Base-by-base conservation (phyloP, 2,329 filamentous ascomycete species). In the Huntiella moniliformis region DNA sequence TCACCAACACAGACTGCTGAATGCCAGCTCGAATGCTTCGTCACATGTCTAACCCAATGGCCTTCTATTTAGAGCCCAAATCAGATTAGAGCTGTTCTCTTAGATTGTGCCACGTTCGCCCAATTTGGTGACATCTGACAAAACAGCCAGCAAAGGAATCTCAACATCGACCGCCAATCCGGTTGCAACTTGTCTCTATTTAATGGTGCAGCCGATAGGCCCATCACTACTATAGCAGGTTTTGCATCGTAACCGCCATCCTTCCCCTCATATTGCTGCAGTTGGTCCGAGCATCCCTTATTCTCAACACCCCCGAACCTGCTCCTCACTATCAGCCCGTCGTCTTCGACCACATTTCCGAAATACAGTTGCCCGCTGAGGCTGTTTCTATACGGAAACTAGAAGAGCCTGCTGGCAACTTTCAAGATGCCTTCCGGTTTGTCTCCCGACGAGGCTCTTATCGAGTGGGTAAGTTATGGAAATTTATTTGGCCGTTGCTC, bases 381-480 rank as follows among this genome's bases (percentile, higher is more conserved):
- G 44, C 47, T 42, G 16, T 40, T 49, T 46, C 47, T 49, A 16
- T 22, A 28, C 35, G 8, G 40, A 11, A 17, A 32, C 35, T 11
- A 39, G 15, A 32, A 42, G 28, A 49, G 18, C 39, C 33, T 17
- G 22, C 13, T 34, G 44, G 44, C n/a, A 37, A n/a, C 35, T 36
- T 35, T 38, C 18, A 44, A 40, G 34, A 49, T 46, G 47, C 35
- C 47, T 37, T 39, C 47, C 13, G n/a, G 17, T 22, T 22, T 46
- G 36, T 44, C 44, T n/a, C 38, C 44, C 15, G 47, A 49, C 32
- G 47, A 49, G 44, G 47, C 47, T n/a, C 44, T 49, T 16, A 37
- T 49, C 28, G 47, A 49, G 40, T 49, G 47, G 47, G 47, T 49
- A 41, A 46, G 47, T 39, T 38, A 11, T 42, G 4, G 38, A 32